Evolutionary conservation across 1,284 basidiomycete genomes (phyloP).

Genomic region (Athelia sp.): DNA sequence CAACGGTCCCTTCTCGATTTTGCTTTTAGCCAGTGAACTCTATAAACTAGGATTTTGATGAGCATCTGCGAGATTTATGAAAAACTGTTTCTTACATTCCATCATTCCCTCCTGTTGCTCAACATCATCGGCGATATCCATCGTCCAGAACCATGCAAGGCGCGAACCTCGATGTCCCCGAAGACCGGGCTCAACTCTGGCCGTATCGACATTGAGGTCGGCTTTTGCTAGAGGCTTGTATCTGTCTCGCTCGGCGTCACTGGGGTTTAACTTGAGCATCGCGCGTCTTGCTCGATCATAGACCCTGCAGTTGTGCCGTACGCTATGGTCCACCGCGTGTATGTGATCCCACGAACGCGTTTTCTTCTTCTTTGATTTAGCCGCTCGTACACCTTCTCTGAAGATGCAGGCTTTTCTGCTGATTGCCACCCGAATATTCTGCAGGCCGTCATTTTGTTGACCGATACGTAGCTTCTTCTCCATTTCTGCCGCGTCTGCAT

Average conservation of each 20-base stretch:
- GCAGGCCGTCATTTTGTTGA: not conserved
- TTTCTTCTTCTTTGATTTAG: not conserved
- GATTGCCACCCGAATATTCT: not conserved
- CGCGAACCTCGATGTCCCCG: not conserved
- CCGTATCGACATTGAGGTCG: not conserved
- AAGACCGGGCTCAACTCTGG: not conserved
- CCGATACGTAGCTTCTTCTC: not conserved
- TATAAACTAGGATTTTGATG: slow-evolving; percentile 3
- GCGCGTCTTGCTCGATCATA: not conserved
- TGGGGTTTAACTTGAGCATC: not conserved
- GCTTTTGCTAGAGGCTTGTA: not conserved
- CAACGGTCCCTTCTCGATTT: slow-evolving; percentile 6
- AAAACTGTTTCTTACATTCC: not conserved
- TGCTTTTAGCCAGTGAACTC: slow-evolving; percentile 6
- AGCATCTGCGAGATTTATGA: too few relatives aligned
- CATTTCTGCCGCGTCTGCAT: not conserved
- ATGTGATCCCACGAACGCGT: not conserved
- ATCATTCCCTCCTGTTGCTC: not conserved
- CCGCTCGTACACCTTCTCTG: not conserved
- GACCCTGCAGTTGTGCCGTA: not conserved
- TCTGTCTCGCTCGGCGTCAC: not conserved
- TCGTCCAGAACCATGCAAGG: not conserved
- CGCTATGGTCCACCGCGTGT: not conserved
- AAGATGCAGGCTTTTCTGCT: not conserved
- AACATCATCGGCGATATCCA: not conserved